Evolutionary conservation across 2,329 filamentous ascomycete species (phyloP), one percentile per base, ranked within the genome.

Genomic region (Septoria petroselini): DNA sequence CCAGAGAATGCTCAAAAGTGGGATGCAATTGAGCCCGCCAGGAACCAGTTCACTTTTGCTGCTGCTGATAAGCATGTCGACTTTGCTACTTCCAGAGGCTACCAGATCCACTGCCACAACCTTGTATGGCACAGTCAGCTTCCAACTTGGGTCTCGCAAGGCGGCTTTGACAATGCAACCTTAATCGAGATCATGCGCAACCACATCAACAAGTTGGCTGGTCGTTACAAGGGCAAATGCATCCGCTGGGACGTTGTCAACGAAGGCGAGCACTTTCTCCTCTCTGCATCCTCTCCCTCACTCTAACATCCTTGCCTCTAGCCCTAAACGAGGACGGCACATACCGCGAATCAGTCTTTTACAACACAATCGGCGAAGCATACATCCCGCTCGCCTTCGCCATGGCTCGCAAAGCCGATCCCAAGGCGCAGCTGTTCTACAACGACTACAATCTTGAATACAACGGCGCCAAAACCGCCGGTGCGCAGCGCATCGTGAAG

Each of bases 81-180:
- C 12, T 33, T n/a, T 33, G 49, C 38, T 4, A 53, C 53, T n/a
- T 57, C 62, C 35, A 66, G 72, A 55, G 61, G 65, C 21, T 62
- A 68, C 39, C 57, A 66, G 43, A 61, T 69, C 47, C 59, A 69
- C 38, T 73, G 71, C 63, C 71, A 73, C 53, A 71, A 58, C 7
- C 59, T 72, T 4, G 68, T 73, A 3, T 73, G 71, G 71, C 64
- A 72, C 58, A 66, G 59, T 31, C 70, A 72, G 41, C 60, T 72
- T 11, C 70, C 71, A 0, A 50, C 45, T 11, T 73, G 71, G 68
- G 67, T 71, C 0, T 62, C 62, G 1, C 55, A 59, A 7, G 35
- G 45, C 15, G 15, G 27, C 21, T 64, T 60, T 35, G 63, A 70
- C 55, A 72, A 73, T 53, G 64, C 66, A 4, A 72, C 70, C 1